These are phyloP conservation scores for Trichosporon ovoides DNA, from an alignment of 1,284 basidiomycete genomes.

Conservation along the genomic window DNA sequence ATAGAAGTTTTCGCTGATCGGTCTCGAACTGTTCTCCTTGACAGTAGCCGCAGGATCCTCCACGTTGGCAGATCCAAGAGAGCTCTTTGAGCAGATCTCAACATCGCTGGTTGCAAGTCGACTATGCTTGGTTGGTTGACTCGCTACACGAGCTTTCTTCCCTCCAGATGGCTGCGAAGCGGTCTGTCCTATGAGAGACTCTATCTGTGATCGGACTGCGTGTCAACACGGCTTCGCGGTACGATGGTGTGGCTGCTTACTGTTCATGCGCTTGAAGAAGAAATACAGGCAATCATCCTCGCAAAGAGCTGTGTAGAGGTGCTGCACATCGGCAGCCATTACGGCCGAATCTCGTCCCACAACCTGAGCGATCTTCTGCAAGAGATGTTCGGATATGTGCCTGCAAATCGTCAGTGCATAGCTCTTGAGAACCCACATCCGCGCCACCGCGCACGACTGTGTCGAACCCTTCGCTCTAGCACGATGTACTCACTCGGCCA, in stretches of 20 bases:
- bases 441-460: not conserved
- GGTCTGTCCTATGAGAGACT: not conserved
- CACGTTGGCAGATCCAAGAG: not conserved
- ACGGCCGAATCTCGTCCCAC: conserved; percentile 74
- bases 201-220: conserved; percentile 4
- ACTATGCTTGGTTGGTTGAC: not conserved
- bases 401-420: conserved; percentile 48
- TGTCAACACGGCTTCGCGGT: not conserved
- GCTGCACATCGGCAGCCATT: conserved; percentile 62
- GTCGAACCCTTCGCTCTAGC: not conserved
- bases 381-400: conserved; percentile 57
- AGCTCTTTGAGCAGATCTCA: not conserved
- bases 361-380: conserved; percentile 74
- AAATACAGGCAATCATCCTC: conserved; percentile 79
- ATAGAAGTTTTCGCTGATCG: conserved; percentile 14
- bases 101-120: not conserved
- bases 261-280: conserved; percentile 78
- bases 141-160: not conserved
- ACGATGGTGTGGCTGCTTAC: conserved; percentile 48
- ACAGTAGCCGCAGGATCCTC: not conserved
- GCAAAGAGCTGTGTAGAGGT: conserved; percentile 76
- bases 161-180: not conserved
- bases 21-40: conserved; percentile 4
- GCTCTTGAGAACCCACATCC: not conserved
- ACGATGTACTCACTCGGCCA: conserved; percentile 67